Evolutionary conservation across 495 filamentous ascomycete genomes (phyloP).

Genomic region (Neohortaea acidophila): DNA sequence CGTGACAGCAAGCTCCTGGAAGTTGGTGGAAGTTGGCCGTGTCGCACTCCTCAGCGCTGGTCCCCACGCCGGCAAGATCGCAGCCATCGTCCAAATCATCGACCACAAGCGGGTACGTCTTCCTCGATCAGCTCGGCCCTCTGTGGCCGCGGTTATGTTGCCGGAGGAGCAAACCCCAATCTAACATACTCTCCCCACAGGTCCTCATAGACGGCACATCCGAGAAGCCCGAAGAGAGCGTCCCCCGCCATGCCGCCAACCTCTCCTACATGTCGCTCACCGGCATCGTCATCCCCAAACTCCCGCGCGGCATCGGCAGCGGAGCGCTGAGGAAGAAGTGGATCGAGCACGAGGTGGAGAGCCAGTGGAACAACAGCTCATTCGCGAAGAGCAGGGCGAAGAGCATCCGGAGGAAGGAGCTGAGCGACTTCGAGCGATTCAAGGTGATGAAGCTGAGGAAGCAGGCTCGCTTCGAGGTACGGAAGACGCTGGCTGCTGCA

Average conservation of each 20-base stretch:
- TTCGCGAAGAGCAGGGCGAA: constrained; percentile 81
- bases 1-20: constrained; percentile 63
- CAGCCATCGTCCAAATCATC: constrained; percentile 94
- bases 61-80: constrained; percentile 69
- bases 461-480: constrained; percentile 91
- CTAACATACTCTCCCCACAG: no score
- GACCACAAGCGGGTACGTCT: constrained; percentile 98
- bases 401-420: constrained; percentile 67
- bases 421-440: constrained; percentile 99
- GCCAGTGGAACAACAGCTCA: constrained; percentile 73
- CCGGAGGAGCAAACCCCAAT: no score
- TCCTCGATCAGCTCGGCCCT: no score
- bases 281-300: constrained; percentile 70
- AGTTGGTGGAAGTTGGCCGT: constrained; percentile 92
- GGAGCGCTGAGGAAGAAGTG: constrained; percentile 68
- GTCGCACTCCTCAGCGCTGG: constrained; percentile 69
- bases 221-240: constrained; percentile 47
- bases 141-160: no score
- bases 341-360: constrained; percentile 74
- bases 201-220: constrained; percentile 90
- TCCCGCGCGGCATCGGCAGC: constrained; percentile 73
- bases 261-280: constrained; percentile 77
- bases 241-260: constrained; percentile 68
- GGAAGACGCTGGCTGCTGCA: constrained; percentile 77
- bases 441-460: constrained; percentile 96